These are phyloP conservation scores for Xylaria digitata DNA, from an alignment of 2,329 filamentous ascomycete species.

Conservation along the genomic window DNA sequence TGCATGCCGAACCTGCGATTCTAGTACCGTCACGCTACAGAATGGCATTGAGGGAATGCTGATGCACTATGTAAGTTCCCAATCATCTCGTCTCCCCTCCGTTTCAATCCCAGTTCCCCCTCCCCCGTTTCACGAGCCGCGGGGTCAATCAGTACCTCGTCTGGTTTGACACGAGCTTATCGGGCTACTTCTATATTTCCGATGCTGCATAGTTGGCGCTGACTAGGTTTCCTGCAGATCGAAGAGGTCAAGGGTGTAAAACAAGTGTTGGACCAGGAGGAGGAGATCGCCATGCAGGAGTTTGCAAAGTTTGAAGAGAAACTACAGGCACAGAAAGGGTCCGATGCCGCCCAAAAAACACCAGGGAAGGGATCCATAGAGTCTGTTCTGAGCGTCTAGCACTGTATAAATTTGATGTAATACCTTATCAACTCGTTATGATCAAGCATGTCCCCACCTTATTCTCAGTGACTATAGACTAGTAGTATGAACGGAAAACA, in stretches of 20 bases:
- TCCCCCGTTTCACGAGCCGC: constrained; percentile 8
- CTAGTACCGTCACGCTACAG: constrained; percentile 94
- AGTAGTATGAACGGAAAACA: constrained; percentile 9
- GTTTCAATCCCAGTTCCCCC: not conserved
- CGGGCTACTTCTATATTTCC: not conserved
- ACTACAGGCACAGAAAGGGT: constrained; percentile 65
- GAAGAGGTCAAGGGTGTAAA: constrained; percentile 94
- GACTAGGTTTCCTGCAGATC: constrained; percentile 68
- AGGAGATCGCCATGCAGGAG: constrained; percentile 85
- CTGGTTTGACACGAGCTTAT: constrained; percentile 24
- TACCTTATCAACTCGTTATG: constrained; percentile 17
- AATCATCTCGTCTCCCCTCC: constrained; percentile 9
- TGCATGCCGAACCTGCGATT: constrained; percentile 95
- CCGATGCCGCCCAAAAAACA: constrained; percentile 52
- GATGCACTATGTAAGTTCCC: constrained; percentile 85
- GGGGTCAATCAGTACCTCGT: not conserved
- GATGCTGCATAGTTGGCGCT: constrained; percentile 39
- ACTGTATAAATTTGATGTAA: constrained; percentile 32
- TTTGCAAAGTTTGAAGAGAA: constrained; percentile 97
- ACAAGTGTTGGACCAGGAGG: constrained; percentile 91
- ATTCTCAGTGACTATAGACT: constrained; percentile 4
- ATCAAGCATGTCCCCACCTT: constrained; percentile 14
- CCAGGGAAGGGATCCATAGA: constrained; percentile 55
- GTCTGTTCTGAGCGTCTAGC: constrained; percentile 47
- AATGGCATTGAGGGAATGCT: constrained; percentile 99